These are phyloP conservation scores for Fragosphaeria purpurea DNA, from an alignment of 2,329 filamentous ascomycete genomes.

Conservation along the genomic window DNA sequence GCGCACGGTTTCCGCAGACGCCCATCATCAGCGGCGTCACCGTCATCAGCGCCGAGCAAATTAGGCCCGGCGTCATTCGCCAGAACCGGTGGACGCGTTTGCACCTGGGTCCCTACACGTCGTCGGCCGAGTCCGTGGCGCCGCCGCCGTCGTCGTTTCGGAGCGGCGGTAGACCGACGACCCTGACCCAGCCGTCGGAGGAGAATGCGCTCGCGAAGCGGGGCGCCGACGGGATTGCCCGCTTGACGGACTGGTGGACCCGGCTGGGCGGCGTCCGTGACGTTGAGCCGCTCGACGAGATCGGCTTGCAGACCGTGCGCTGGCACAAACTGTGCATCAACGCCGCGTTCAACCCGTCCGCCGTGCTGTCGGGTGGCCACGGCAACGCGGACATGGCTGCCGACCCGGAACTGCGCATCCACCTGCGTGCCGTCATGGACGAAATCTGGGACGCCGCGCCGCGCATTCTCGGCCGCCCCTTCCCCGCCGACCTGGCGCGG, in stretches of 20 bases:
- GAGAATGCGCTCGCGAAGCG: constrained; percentile 5
- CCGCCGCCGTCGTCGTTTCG: not conserved
- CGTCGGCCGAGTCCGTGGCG: constrained; percentile 20
- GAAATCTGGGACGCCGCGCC: constrained; percentile 58
- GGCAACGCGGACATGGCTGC: constrained; percentile 55
- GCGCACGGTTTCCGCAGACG: constrained; percentile 47
- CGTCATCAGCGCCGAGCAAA: constrained; percentile 58
- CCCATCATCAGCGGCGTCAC: constrained; percentile 60
- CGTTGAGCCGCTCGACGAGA: constrained; percentile 47
- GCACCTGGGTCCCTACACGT: constrained; percentile 55
- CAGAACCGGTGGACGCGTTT: constrained; percentile 69
- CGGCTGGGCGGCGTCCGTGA: constrained; percentile 53
- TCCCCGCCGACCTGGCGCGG: constrained; percentile 50
- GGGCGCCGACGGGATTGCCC: constrained; percentile 33
- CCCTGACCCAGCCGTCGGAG: not conserved
- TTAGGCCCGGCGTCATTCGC: constrained; percentile 48
- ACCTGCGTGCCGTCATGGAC: constrained; percentile 57
- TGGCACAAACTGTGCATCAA: constrained; percentile 76
- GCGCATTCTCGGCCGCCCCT: constrained; percentile 48
- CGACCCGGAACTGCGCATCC: constrained; percentile 51
- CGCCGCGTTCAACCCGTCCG: constrained; percentile 63
- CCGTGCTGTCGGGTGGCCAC: constrained; percentile 54
- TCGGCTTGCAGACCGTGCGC: constrained; percentile 57
- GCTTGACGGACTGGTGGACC: constrained; percentile 44
- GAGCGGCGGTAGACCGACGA: not conserved